Base-by-base conservation (phyloP, 2,329 filamentous ascomycete species). In the Claviceps capensis region DNA sequence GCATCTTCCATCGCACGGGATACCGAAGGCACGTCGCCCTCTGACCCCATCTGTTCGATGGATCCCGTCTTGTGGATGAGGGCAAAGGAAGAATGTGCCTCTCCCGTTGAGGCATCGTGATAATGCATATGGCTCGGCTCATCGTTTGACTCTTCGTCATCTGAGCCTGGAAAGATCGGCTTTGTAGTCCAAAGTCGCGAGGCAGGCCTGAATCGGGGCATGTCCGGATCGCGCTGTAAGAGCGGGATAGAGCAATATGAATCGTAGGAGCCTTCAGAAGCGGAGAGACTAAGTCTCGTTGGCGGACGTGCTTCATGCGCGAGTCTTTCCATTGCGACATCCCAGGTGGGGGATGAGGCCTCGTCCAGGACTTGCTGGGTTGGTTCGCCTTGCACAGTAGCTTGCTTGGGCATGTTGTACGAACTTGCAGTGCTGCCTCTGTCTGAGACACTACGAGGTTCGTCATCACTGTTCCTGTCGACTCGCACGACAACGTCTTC, bases 211-310 rank as follows among this genome's bases (percentile, higher is more conserved):
- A 63, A 65, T 11, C 30, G 30, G 30, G 30, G 68, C 68, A 55
- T 79, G 0, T 72, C 74, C 34, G 75, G 62, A 3, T 77, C 85
- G 48, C 85, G 79, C 55, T 91, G 84, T 13, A 94, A 74, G 7
- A 93, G 74, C 4, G 88, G 87, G 37, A 83, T 81, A 0, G 86
- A 90, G 41, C 79, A 83, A 62, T 88, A 89, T 0, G 86, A 91
- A 48, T 83, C 81, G 30, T 80, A 76, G 0, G 87, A 89, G 52
- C 77, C 78, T 14, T 79, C 76, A 1, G 78, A 79, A 3, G 78
- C 56, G 57, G 78, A 74, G 0, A 77, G 79, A 41, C 63, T 67
- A 22, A 69, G 70, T 2, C 68, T 69, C 4, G 54, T 49, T 8
- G 64, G 62, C 26, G 60, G 57, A 14, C 59, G 59, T 4, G 60